Base-by-base conservation (phyloP, 163 green algal species). In the Trebouxiophyceae sp. region DNA sequence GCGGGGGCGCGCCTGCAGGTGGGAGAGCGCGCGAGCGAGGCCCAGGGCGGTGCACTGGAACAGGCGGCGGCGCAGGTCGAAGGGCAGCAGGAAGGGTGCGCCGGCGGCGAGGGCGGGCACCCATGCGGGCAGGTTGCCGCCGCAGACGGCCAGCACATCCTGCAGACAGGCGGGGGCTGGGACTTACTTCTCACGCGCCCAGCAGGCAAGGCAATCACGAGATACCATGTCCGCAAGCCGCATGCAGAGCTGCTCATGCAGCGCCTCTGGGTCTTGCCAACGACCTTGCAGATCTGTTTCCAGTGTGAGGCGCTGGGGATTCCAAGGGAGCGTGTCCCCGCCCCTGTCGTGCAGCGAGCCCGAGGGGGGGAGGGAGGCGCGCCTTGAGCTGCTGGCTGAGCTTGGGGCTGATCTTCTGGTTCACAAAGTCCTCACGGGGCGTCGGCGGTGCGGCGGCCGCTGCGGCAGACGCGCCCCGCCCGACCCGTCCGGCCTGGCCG, bases 41-140 rank as follows among this genome's bases (percentile, higher is more conserved):
- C 89, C 90, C 69, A 97, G 93, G 7, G 85, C 77, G 19, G 91
- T 96, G 75, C 71, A 88, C 73, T 95, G 87, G 62, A 97, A 96
- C 78, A 92, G 92, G 57, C 86, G 78, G 26, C 82, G 71, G 28
- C 93, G 84, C 45, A 87, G 59, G 60, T 95, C 86, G 66, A 97
- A 95, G 23, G 93, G 90, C 55, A 98, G 95, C 50, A 98, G 78
- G 82, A 95, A 96, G 58, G 76, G 78, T 75, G 69, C 85, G 32
- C 44, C 28, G 16, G 65, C 75, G 6, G 83, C 77, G 34, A 98
- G 79, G 56, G 79, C 55, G 22, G 59, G 56, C 71, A 77, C 89
- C 92, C 92, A 98, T 7, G 60, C 32, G 6, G 92, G 92, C 57
- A 97, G 76, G 33, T 75, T 72, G 16, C 79, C 81, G 7, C 81